These are phyloP conservation scores for Trapa bicornis DNA, from an alignment of 345 rosid species.

Conservation along the genomic window DNA sequence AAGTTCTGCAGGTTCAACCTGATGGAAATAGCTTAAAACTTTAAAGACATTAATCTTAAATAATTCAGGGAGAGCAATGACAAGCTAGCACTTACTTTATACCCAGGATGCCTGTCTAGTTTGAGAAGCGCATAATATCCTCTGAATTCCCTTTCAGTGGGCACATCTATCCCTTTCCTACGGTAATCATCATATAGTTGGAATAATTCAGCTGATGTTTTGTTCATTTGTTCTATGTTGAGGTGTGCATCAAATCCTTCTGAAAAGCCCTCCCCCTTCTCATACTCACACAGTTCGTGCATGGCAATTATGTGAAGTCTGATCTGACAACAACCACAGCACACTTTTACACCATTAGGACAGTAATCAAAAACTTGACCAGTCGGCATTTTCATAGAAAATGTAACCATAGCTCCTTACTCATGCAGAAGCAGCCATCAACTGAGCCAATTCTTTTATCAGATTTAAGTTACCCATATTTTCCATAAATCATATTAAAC, in stretches of 20 bases:
- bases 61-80: conserved; percentile 1
- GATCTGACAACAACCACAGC: conserved; percentile 44
- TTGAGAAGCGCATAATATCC: conserved; percentile 98
- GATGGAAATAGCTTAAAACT: conserved; percentile 16
- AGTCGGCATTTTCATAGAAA: neutral
- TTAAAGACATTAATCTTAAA: conserved; percentile 9
- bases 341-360: conserved; percentile 4
- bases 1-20: conserved; percentile 99
- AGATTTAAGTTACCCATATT: neutral
- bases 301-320: conserved; percentile 91
- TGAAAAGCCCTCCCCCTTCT: conserved; percentile 90
- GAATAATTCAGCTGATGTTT: conserved; percentile 91
- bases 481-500: neutral
- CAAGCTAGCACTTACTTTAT: conserved; percentile 42
- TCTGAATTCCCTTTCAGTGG: conserved; percentile 84
- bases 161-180: conserved; percentile 62
- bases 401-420: neutral
- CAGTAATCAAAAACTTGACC: neutral
- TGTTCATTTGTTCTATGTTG: conserved; percentile 98
- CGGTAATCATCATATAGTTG: conserved; percentile 98
- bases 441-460: neutral
- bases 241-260: conserved; percentile 99
- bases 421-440: neutral
- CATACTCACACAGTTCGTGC: conserved; percentile 92
- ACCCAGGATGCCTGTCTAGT: conserved; percentile 99